Evolutionary conservation across 768 basidiomycete genomes (phyloP), one percentile per base, ranked within the genome.

Genomic region (Russula sp.): DNA sequence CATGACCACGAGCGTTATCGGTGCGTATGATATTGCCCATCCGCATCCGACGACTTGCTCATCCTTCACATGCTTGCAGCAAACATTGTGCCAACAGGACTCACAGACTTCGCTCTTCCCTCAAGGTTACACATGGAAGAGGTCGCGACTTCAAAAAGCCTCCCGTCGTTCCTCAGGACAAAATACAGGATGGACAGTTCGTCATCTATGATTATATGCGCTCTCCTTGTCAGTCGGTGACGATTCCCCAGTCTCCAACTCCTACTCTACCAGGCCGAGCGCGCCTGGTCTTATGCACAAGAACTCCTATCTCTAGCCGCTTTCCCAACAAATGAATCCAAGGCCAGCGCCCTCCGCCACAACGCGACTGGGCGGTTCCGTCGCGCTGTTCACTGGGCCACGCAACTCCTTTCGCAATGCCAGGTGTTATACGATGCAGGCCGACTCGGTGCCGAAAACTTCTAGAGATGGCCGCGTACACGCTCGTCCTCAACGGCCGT

Each of bases 71-170:
- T 40, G 9, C 57, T n/a, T 30, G 9, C 75, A 92, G 94, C 69
- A 93, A 93, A 69, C 94, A 98, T 71, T 96, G 94, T 73, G 86
- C 89, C 7, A 93, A 94, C 73, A 86, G 91, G 71, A 89, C 94
- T 0, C 93, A 94, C 75, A 86, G 92, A 55, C 79, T 97, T 46
- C 85, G 94, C 67, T 92, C 90, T 32, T 81, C 85, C 1, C 82
- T 94, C 55, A 93, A 90, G 72, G 83, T 87, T 79, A 91, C 90
- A 20, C 91, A 94, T 69, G 92, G 93, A 34, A 92, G 90, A 72
- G 91, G 91, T 26, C 87, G 87, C 69, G 91, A 93, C 53, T 98
- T 92, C 81, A 96, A 93, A 78, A 92, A 90, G 70, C 73, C 88
- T 26, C 84, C 92, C 9, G 75, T 84, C 5, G 71, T 94, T 56